These are phyloP conservation scores for Yamadazyma membranifaciens DNA, from an alignment of 1,139 yeast genomes.

Conservation along the genomic window DNA sequence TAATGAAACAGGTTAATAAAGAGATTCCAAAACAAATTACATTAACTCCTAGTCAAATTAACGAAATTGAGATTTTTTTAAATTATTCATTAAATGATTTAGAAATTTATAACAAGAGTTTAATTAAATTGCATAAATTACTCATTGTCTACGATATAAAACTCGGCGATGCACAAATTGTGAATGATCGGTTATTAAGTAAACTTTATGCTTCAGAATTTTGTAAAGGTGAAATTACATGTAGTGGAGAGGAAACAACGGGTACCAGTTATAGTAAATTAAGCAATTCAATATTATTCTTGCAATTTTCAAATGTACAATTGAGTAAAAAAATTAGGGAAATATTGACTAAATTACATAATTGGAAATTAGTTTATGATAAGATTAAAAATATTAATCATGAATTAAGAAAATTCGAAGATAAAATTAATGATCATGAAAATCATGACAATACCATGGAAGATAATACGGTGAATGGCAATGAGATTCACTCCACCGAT, in stretches of 20 bases:
- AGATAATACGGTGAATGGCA: neutral
- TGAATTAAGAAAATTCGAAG: constrained; percentile 30
- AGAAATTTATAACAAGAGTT: constrained; percentile 24
- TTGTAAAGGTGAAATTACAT: constrained; percentile 10
- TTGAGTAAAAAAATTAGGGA: constrained; percentile 38
- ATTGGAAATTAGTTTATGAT: constrained; percentile 51
- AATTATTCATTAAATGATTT: constrained; percentile 53
- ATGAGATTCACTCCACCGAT: neutral
- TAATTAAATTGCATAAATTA: constrained; percentile 43
- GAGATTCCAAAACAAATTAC: constrained; percentile 19
- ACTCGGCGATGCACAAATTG: constrained; percentile 36
- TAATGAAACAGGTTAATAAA: constrained; percentile 25
- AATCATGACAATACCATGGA: neutral
- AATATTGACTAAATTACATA: constrained; percentile 37
- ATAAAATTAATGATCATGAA: constrained; percentile 11
- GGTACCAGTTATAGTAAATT: constrained; percentile 15
- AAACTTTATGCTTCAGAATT: constrained; percentile 15
- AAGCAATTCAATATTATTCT: constrained; percentile 25
- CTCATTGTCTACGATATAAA: constrained; percentile 45
- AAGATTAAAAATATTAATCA: constrained; percentile 28
- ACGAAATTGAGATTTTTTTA: constrained; percentile 57
- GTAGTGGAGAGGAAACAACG: constrained; percentile 13
- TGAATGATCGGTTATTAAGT: constrained; percentile 20
- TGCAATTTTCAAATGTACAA: constrained; percentile 32
- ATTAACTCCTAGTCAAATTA: constrained; percentile 25